phyloP scores from a whole-genome alignment of 2,329 filamentous ascomycete species.

The Alternaria brassicae region DNA sequence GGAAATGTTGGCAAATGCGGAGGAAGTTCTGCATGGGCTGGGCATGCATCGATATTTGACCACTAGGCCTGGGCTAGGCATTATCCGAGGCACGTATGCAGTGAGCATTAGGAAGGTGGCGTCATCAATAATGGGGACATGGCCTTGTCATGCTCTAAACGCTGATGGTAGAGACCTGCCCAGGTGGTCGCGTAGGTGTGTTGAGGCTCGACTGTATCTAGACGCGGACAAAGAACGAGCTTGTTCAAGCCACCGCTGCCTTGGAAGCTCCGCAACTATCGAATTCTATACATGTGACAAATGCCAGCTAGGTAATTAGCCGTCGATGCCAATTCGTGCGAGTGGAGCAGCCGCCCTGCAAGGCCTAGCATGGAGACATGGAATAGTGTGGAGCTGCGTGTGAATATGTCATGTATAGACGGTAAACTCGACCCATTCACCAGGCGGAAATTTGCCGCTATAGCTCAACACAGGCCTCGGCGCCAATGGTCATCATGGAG shows the following conservation, averaged over 20 bases:
- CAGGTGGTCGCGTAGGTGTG: conserved; percentile 7
- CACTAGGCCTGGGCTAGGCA: conserved; percentile 6
- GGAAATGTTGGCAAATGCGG: conserved; percentile 6
- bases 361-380: conserved; percentile 1
- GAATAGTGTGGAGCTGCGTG: conserved; percentile 1
- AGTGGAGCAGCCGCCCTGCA: conserved; percentile 11
- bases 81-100: conserved; percentile 12
- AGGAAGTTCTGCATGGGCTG: conserved; percentile 1
- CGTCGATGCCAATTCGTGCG: conserved; percentile 12
- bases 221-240: conserved; percentile 10
- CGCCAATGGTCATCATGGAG: conserved; percentile 1
- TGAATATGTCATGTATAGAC: too few species aligned
- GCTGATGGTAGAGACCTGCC: neutral
- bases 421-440: conserved; percentile 8
- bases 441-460: neutral
- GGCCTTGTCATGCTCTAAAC: neutral
- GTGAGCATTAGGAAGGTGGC: conserved; percentile 12
- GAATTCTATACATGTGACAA: conserved; percentile 14
- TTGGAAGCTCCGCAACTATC: conserved; percentile 1
- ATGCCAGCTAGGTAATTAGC: conserved; percentile 14
- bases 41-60: conserved; percentile 16
- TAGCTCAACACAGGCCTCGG: conserved; percentile 2
- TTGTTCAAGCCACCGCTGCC: conserved; percentile 1
- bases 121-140: conserved; percentile 3
- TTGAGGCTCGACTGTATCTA: conserved; percentile 1